Evolutionary conservation across 2,329 filamentous ascomycete genomes (phyloP), one percentile per base, ranked within the genome.

Genomic region (Fusarium sp.): DNA sequence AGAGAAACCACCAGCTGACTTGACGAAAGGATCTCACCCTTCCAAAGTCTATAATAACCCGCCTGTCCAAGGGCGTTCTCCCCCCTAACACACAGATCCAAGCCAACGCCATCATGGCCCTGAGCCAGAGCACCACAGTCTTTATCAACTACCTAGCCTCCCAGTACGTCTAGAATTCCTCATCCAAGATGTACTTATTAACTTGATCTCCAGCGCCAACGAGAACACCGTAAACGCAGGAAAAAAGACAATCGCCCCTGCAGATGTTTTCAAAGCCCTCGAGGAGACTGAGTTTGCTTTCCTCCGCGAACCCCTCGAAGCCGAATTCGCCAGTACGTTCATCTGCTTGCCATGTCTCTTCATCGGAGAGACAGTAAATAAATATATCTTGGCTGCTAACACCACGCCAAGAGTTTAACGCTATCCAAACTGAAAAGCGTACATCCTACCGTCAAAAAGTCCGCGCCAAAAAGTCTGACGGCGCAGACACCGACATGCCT

Each of bases 11-110:
- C 23, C 25, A 20, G 18, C 63, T 41, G 21, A 31, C 55, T 27
- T 58, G 20, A 48, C 43, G 18, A 50, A 41, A 92, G 89, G 92
- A 95, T 75, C 86, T 94, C 57, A 89, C 85, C 63, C 84, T 96
- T 15, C 92, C 92, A 31, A 93, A 92, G 75, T 93, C 91, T 9
- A 93, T 95, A 79, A 90, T 95, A 69, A 91, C 91, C 52, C 85
- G 92, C 53, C 84, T 96, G 33, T 91, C 91, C 39, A 95, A 95
- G 80, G 90, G 91, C 39, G 91, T 93, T 8, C 82, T 96, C 7
- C 92, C 92, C 1, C 85, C 91, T 8, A 94, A 94, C 76, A 94
- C 92, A 7, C 91, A 93, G 78, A 92, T 95, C 47, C 91, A 95
- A 76, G 92, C 90, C 74, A 93, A 94, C 80, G 92, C 92, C 40